Percentiles rank a stretch among this genome's conserved stretches.
phyloP scores from a whole-genome alignment of 257 asterid genomes.

The Solanum chiquidenum region DNA sequence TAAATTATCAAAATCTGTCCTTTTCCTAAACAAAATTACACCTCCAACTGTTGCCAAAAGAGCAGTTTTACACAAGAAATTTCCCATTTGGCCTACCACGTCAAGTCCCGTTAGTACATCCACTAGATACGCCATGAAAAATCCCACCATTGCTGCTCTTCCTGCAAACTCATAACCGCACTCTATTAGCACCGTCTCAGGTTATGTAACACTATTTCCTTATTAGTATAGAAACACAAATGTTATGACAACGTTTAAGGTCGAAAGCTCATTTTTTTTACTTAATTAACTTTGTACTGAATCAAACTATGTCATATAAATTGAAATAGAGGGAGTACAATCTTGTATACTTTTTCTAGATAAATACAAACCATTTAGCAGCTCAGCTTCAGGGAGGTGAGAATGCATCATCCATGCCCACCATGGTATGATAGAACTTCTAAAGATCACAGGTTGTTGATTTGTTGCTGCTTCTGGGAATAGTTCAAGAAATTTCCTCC shows the following conservation, averaged over 20 bases:
- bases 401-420: constrained; percentile 70
- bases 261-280: neutral
- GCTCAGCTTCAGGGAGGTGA: constrained; percentile 67
- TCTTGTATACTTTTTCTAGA: neutral
- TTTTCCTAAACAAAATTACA: constrained; percentile 29
- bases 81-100: constrained; percentile 60
- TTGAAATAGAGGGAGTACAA: neutral
- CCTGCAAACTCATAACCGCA: constrained; percentile 15
- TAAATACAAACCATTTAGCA: constrained; percentile 33
- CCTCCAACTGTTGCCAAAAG: constrained; percentile 34
- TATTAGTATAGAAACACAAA: neutral
- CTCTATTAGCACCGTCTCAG: neutral
- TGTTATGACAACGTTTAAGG: neutral
- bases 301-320: neutral
- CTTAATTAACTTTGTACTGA: neutral
- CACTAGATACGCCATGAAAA: constrained; percentile 47
- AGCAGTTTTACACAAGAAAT: constrained; percentile 42
- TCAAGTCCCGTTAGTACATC: constrained; percentile 56
- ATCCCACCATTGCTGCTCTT: constrained; percentile 72
- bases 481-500: constrained; percentile 49
- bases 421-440: constrained; percentile 60
- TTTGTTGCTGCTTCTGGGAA: constrained; percentile 55
- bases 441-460: constrained; percentile 46
- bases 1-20: constrained; percentile 28
- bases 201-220: neutral